Conservation (phyloP, 495 filamentous ascomycete species). For the Durotheca rogersii region DNA sequence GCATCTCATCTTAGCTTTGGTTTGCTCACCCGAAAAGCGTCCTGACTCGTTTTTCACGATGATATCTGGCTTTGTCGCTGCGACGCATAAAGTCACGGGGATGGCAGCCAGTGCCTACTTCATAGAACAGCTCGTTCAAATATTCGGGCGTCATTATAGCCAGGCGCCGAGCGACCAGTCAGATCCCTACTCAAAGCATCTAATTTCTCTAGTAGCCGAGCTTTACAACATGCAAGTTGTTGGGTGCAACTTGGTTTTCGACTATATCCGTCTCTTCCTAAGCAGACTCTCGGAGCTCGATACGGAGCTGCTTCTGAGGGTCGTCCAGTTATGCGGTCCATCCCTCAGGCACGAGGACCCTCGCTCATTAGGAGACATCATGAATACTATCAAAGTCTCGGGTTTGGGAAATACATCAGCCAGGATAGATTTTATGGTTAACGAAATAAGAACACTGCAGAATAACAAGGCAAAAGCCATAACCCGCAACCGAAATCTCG, state of each 20-base stretch:
- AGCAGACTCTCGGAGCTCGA: constrained; percentile 79
- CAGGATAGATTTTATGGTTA: constrained; percentile 96
- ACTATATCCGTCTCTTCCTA: constrained; percentile 80
- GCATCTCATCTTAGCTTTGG: constrained; percentile 68
- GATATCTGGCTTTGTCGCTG: constrained; percentile 85
- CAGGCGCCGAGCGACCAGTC: constrained; percentile 48
- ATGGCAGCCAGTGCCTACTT: constrained; percentile 85
- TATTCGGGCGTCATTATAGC: constrained; percentile 58
- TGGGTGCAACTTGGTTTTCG: constrained; percentile 78
- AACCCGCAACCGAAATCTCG: constrained; percentile 37
- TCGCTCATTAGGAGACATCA: constrained; percentile 86
- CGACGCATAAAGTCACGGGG: constrained; percentile 81
- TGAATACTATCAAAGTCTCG: constrained; percentile 71
- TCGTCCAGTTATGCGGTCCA: constrained; percentile 76
- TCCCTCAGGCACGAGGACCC: constrained; percentile 90
- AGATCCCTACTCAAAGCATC: constrained; percentile 46
- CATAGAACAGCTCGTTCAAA: constrained; percentile 72
- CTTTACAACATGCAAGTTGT: constrained; percentile 91
- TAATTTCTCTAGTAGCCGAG: constrained; percentile 80
- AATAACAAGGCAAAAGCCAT: constrained; percentile 87
- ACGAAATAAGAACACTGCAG: constrained; percentile 89
- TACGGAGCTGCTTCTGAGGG: constrained; percentile 82
- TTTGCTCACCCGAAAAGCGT: constrained; percentile 73
- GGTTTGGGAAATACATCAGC: constrained; percentile 73
- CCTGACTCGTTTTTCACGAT: constrained; percentile 88